phyloP scores from a whole-genome alignment of 345 rosid genomes.

The Xanthoceras sorbifolium region DNA sequence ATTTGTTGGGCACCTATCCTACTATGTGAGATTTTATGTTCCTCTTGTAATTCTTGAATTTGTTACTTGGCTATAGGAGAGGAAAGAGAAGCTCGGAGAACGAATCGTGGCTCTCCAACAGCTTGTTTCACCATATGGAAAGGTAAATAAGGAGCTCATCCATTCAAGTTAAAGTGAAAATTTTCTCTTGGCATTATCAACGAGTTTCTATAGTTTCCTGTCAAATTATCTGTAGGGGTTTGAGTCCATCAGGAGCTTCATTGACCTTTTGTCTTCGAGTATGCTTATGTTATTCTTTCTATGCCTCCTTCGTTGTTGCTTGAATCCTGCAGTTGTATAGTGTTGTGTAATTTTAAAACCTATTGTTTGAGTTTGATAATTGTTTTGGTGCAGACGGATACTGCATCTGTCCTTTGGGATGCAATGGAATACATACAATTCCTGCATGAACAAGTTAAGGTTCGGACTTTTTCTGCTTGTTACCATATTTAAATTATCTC shows the following conservation, averaged over 20 bases:
- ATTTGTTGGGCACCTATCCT: neutral
- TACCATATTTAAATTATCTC: neutral
- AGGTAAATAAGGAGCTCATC: conserved; percentile 47
- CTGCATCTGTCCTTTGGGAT: conserved; percentile 91
- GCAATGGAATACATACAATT: conserved; percentile 86
- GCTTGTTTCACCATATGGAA: conserved; percentile 95
- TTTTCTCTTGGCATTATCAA: neutral
- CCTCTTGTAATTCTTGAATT: conserved; percentile 16
- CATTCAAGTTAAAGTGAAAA: neutral
- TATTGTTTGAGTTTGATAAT: neutral
- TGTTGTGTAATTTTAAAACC: conserved; percentile 13
- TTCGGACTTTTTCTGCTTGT: conserved; percentile 33
- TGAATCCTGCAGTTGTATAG: neutral
- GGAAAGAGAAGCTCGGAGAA: conserved; percentile 89
- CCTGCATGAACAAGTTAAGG: conserved; percentile 98
- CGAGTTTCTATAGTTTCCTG: neutral
- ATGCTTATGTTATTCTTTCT: neutral
- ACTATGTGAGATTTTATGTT: neutral
- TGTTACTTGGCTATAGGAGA: conserved; percentile 52
- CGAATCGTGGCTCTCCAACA: conserved; percentile 85
- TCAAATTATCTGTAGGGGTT: neutral
- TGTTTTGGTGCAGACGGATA: conserved; percentile 72
- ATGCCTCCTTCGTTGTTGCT: neutral
- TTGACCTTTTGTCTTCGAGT: neutral
- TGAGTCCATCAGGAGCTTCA: neutral